Evolutionary conservation across 2,329 filamentous ascomycete genomes (phyloP).

Genomic region (Trichoderma hamatum): DNA sequence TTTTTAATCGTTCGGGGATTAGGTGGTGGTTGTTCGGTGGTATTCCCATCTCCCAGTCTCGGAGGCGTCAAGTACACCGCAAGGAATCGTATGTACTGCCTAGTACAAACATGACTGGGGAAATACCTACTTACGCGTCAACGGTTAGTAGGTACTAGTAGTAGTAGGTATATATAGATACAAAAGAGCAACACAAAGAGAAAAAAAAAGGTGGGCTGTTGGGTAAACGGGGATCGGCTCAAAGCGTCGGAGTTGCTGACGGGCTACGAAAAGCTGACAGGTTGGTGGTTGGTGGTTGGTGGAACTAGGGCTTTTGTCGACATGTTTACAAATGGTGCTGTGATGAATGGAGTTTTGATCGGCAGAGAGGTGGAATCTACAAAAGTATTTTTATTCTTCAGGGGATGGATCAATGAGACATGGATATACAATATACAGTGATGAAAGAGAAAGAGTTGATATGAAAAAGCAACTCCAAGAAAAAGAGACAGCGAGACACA

Average conservation of each 20-base stretch:
- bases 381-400: background rate
- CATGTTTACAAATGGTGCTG: background rate
- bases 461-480: too few relatives aligned
- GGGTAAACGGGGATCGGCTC: background rate
- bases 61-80: too few relatives aligned
- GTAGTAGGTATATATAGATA: background rate
- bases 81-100: background rate
- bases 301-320: background rate
- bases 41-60: too few relatives aligned
- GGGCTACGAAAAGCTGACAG: slow-evolving; percentile 6
- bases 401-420: too few relatives aligned
- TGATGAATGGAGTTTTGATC: background rate
- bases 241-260: slow-evolving; percentile 8
- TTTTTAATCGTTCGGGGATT: background rate
- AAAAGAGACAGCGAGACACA: too few relatives aligned
- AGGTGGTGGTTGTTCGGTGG: too few relatives aligned
- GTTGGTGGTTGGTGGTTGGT: background rate
- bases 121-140: background rate
- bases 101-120: background rate
- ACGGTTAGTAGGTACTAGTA: background rate
- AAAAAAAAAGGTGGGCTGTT: background rate
- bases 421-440: too few relatives aligned
- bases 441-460: background rate
- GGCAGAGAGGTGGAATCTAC: too few relatives aligned
- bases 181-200: background rate